phyloP scores from a whole-genome alignment of 345 rosid genomes.

The Dipteronia sinensis region DNA sequence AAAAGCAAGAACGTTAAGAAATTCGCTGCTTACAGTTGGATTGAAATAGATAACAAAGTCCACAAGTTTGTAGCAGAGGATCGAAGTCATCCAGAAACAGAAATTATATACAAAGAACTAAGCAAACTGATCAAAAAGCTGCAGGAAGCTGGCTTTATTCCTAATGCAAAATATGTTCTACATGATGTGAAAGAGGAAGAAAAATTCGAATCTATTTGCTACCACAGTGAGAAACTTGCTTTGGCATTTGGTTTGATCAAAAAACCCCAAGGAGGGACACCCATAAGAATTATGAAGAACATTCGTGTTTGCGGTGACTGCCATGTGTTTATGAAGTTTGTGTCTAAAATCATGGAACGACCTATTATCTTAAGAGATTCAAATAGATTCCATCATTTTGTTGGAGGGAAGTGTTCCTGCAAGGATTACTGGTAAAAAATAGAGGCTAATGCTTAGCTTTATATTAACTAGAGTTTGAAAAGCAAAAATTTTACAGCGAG shows the following conservation, averaged over 20 bases:
- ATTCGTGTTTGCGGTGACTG: conserved; percentile 66
- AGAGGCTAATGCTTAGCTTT: not conserved
- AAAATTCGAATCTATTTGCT: conserved; percentile 51
- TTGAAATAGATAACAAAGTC: conserved; percentile 48
- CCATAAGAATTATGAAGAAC: conserved; percentile 63
- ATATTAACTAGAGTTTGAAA: not conserved
- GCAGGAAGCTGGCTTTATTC: conserved; percentile 48
- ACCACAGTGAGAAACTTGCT: conserved; percentile 69
- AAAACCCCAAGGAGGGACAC: conserved; percentile 36
- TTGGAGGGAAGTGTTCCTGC: conserved; percentile 61
- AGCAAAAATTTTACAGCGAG: not conserved
- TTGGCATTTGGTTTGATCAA: conserved; percentile 55
- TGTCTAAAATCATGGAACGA: conserved; percentile 40
- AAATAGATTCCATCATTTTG: conserved; percentile 66
- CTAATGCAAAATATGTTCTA: conserved; percentile 46
- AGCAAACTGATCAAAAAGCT: conserved; percentile 39
- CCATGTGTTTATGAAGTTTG: conserved; percentile 60
- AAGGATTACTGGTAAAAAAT: conserved; percentile 49
- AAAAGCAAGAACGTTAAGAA: conserved; percentile 52
- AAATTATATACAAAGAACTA: conserved; percentile 44
- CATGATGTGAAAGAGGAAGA: conserved; percentile 57
- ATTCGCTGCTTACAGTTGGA: conserved; percentile 65
- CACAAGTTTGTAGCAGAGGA: conserved; percentile 64
- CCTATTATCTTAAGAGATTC: conserved; percentile 53
- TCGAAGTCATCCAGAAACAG: conserved; percentile 51